Evolutionary conservation across 768 basidiomycete genomes (phyloP).

Genomic region (Pluteus cervinus): DNA sequence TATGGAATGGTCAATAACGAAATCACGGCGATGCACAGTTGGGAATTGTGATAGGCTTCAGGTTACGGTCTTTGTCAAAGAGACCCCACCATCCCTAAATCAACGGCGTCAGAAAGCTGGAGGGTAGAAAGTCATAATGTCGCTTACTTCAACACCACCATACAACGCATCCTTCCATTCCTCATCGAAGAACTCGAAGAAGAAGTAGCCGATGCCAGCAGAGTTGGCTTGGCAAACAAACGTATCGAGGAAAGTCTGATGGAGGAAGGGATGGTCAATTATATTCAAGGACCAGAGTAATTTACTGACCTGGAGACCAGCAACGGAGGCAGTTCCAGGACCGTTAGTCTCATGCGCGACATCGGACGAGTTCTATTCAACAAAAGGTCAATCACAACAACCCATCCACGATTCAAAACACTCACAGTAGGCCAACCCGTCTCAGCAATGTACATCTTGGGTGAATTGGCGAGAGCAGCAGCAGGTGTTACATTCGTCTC

Average conservation of each 20-base stretch:
- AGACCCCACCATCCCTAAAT: slow-evolving; percentile 41
- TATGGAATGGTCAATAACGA: too few relatives aligned
- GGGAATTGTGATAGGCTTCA: slow-evolving; percentile 67
- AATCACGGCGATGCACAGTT: slow-evolving; percentile 36
- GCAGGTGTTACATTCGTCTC: slow-evolving; percentile 61
- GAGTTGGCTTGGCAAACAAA: slow-evolving; percentile 85
- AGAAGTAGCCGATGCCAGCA: slow-evolving; percentile 80
- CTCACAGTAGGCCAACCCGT: slow-evolving; percentile 76
- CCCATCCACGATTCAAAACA: slow-evolving; percentile 1
- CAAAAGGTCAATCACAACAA: slow-evolving; percentile 2
- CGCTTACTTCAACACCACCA: slow-evolving; percentile 67
- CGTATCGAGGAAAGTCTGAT: slow-evolving; percentile 76
- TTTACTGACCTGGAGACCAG: slow-evolving; percentile 51
- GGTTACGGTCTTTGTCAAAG: slow-evolving; percentile 45
- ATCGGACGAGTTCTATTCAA: slow-evolving; percentile 59
- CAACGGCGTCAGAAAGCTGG: too few relatives aligned
- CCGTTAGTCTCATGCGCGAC: slow-evolving; percentile 58
- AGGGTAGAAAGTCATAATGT: too few relatives aligned
- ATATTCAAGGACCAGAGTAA: not conserved
- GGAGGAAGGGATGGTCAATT: slow-evolving; percentile 10
- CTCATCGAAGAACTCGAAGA: slow-evolving; percentile 81
- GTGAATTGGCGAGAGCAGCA: slow-evolving; percentile 55
- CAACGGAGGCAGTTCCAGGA: slow-evolving; percentile 52
- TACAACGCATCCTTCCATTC: slow-evolving; percentile 85
- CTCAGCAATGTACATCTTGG: slow-evolving; percentile 88